Conservation (phyloP, 2,329 filamentous ascomycete species). For the Microdochium bolleyi region DNA sequence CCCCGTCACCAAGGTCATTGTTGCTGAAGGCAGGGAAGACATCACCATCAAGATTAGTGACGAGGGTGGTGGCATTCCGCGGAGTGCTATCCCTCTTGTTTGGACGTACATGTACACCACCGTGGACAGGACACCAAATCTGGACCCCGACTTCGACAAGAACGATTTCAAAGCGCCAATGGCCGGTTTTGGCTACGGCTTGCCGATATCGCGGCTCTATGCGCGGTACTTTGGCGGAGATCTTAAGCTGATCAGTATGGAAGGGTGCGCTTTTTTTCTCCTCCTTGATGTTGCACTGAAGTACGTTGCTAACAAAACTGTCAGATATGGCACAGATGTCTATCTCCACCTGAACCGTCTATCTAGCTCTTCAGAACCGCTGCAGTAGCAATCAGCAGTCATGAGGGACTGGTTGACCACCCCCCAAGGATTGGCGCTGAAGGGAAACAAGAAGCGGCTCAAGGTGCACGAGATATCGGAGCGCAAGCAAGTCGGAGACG, state of each 20-base stretch:
- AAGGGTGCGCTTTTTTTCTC: slow-evolving; percentile 61
- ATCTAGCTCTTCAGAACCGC: slow-evolving; percentile 88
- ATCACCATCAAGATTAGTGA: slow-evolving; percentile 98
- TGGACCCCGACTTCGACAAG: slow-evolving; percentile 97
- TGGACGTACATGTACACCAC: slow-evolving; percentile 99
- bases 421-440: slow-evolving; percentile 59
- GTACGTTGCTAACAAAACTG: slow-evolving; percentile 8
- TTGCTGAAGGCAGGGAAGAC: slow-evolving; percentile 95
- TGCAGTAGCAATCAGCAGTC: slow-evolving; percentile 92
- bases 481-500: slow-evolving; percentile 84
- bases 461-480: slow-evolving; percentile 71
- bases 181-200: slow-evolving; percentile 96
- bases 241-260: slow-evolving; percentile 97
- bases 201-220: slow-evolving; percentile 90
- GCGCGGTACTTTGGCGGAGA: slow-evolving; percentile 97
- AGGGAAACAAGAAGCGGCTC: slow-evolving; percentile 60
- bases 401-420: slow-evolving; percentile 58
- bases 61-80: slow-evolving; percentile 90
- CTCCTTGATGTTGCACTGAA: not conserved
- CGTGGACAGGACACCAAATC: slow-evolving; percentile 86
- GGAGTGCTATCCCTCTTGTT: slow-evolving; percentile 90
- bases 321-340: slow-evolving; percentile 92
- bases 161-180: slow-evolving; percentile 99
- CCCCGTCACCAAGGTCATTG: slow-evolving; percentile 93
- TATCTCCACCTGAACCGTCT: slow-evolving; percentile 96